These are phyloP conservation scores for Globomyces pollinis-pini DNA, from an alignment of 192 early-diverging fungal genomes.

Conservation along the genomic window DNA sequence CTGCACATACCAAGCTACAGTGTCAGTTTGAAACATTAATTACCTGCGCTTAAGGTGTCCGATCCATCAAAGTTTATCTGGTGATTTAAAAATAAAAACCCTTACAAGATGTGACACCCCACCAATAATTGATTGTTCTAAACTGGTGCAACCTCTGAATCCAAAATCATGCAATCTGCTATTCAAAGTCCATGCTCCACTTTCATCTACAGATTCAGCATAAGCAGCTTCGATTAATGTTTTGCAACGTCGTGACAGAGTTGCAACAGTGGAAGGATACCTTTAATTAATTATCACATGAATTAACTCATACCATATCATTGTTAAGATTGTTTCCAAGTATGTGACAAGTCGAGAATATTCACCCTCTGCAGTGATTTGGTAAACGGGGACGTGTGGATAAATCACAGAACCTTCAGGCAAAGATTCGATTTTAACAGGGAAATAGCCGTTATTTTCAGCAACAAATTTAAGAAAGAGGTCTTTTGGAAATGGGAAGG, in stretches of 20 bases:
- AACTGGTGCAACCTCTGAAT: conserved; percentile 78
- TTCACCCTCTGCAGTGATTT: conserved; percentile 66
- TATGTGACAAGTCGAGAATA: conserved; percentile 74
- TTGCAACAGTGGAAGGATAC: conserved; percentile 83
- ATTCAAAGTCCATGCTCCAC: conserved; percentile 42
- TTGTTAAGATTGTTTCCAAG: conserved; percentile 73
- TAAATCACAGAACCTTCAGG: conserved; percentile 75
- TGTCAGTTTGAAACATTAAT: no score
- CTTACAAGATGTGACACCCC: conserved; percentile 72
- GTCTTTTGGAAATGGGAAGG: conserved; percentile 69
- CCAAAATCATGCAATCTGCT: conserved; percentile 83
- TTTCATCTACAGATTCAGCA: conserved; percentile 57
- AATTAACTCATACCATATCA: conserved; percentile 69
- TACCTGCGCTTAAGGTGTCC: no score
- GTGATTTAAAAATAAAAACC: not conserved
- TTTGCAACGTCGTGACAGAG: conserved; percentile 61
- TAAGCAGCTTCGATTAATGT: conserved; percentile 56
- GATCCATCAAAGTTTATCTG: conserved; percentile 75
- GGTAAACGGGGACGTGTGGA: conserved; percentile 73
- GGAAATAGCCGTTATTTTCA: conserved; percentile 77
- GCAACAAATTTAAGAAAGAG: conserved; percentile 70
- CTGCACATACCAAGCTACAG: conserved; percentile 71
- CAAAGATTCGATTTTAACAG: conserved; percentile 70
- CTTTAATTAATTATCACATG: no score
- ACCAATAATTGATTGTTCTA: conserved; percentile 81